phyloP scores from a whole-genome alignment of 2,329 filamentous ascomycete species.

The Neonectria faginata region DNA sequence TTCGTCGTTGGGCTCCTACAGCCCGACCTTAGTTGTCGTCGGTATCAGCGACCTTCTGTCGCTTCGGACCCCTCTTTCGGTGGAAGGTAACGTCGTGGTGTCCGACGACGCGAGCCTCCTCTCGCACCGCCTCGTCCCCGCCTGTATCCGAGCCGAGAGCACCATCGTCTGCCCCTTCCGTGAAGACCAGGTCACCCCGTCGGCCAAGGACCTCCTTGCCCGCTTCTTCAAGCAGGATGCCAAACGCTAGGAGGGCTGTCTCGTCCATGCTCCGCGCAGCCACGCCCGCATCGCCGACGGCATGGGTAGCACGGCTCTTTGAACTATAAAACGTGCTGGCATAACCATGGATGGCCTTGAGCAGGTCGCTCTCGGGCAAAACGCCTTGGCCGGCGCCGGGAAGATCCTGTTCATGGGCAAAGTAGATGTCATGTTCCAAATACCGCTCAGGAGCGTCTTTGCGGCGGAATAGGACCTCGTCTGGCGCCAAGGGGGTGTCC shows the following conservation, averaged over 20 bases:
- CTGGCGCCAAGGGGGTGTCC: constrained; percentile 65
- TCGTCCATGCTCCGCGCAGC: constrained; percentile 78
- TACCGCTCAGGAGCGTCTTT: constrained; percentile 74
- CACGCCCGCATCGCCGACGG: constrained; percentile 47
- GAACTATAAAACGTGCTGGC: constrained; percentile 73
- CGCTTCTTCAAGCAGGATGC: constrained; percentile 80
- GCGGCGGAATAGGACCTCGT: constrained; percentile 77
- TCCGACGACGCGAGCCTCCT: constrained; percentile 39
- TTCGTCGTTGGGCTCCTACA: constrained; percentile 5
- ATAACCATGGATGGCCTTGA: constrained; percentile 77
- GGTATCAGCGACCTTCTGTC: constrained; percentile 46
- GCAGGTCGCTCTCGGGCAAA: constrained; percentile 76
- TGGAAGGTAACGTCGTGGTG: constrained; percentile 39
- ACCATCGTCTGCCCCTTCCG: constrained; percentile 62
- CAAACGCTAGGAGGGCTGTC: constrained; percentile 80
- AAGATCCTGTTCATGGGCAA: constrained; percentile 69
- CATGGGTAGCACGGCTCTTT: constrained; percentile 43
- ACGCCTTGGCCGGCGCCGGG: constrained; percentile 57
- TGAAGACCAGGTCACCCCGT: constrained; percentile 77
- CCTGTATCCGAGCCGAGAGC: constrained; percentile 6
- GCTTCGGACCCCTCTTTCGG: constrained; percentile 48
- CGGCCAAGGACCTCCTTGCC: constrained; percentile 70
- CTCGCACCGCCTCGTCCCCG: constrained; percentile 35
- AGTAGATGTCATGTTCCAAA: constrained; percentile 78
- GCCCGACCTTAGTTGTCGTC: constrained; percentile 33